phyloP scores from a whole-genome alignment of 1,284 basidiomycete genomes.

The Trichosporon faecale region DNA sequence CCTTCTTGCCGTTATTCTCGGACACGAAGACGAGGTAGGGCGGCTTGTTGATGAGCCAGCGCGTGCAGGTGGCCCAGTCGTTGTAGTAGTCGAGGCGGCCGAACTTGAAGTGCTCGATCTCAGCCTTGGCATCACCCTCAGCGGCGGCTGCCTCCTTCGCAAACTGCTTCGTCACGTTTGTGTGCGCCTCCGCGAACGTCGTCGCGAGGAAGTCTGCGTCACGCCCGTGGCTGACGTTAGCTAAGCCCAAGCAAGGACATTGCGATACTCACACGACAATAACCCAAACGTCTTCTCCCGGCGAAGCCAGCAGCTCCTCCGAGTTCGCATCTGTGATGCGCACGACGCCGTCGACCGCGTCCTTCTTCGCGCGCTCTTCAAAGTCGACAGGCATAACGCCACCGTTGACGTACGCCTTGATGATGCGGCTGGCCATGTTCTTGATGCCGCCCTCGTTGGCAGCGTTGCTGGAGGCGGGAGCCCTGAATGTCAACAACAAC shows the following conservation, averaged over 20 bases:
- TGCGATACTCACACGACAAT: constrained; percentile 36
- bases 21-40: constrained; percentile 42
- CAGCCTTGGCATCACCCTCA: constrained; percentile 4
- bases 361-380: constrained; percentile 49
- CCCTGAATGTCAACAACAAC: background rate
- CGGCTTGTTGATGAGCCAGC: constrained; percentile 43
- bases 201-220: constrained; percentile 24
- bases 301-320: constrained; percentile 25
- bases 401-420: background rate
- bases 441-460: background rate
- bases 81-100: constrained; percentile 42
- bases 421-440: background rate
- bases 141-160: constrained; percentile 11
- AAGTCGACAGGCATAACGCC: constrained; percentile 11
- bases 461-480: background rate
- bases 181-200: constrained; percentile 29
- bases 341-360: constrained; percentile 64
- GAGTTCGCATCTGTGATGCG: constrained; percentile 43
- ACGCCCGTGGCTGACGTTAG: constrained; percentile 28
- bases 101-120: constrained; percentile 29
- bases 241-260: background rate
- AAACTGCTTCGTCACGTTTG: constrained; percentile 30
- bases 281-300: constrained; percentile 34
- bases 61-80: constrained; percentile 35
- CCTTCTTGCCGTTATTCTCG: constrained; percentile 26